phyloP scores from a whole-genome alignment of 345 rosid genomes.

The Camelina hispida region DNA sequence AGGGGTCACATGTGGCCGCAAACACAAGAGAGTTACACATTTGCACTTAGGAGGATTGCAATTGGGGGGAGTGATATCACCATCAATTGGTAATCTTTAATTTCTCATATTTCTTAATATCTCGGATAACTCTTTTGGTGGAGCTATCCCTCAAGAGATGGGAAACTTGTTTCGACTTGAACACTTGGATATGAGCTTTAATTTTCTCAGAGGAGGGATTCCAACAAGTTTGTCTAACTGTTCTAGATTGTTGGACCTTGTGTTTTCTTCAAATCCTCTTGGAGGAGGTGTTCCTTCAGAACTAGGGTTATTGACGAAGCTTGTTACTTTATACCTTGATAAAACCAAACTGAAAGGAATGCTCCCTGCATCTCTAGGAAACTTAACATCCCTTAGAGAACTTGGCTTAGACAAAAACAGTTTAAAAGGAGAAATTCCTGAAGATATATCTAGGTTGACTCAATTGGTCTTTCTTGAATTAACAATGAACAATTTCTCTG shows the following conservation, averaged over 20 bases:
- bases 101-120: constrained; percentile 20
- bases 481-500: not conserved
- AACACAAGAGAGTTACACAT: constrained; percentile 28
- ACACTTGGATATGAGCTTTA: not conserved
- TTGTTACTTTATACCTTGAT: not conserved
- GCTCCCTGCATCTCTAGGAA: constrained; percentile 25
- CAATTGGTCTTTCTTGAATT: fast-evolving
- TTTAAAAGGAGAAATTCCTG: not conserved
- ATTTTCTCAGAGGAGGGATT: not conserved
- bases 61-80: constrained; percentile 33
- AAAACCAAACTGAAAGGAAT: not conserved
- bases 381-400: not conserved
- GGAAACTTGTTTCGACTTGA: constrained; percentile 12
- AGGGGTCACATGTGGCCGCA: constrained; percentile 30
- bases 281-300: not conserved
- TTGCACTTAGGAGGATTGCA: constrained; percentile 8
- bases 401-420: not conserved
- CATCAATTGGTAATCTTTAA: constrained; percentile 27
- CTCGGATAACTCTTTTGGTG: not conserved
- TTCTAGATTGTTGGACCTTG: not conserved
- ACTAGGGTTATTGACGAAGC: constrained; percentile 13
- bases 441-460: not conserved
- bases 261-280: not conserved
- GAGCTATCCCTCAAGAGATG: constrained; percentile 9
- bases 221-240: not conserved